These are phyloP conservation scores for Mercurialis annua DNA, from an alignment of 345 rosid species.

Conservation along the genomic window DNA sequence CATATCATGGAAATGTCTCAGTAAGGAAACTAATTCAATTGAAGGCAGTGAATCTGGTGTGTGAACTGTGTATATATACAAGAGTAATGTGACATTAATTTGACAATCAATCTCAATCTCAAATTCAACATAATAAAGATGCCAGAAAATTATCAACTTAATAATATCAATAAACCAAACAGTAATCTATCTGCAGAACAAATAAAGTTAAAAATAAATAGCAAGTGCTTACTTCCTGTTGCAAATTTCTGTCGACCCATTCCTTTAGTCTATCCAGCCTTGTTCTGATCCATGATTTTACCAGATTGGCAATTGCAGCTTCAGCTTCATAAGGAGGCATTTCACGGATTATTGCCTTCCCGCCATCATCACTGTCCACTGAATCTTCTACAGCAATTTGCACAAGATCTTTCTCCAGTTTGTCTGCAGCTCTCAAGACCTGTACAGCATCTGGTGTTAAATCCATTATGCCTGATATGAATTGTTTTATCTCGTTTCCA, in stretches of 20 bases:
- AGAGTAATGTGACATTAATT: background rate
- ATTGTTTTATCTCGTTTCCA: conserved; percentile 90
- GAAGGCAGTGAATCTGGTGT: background rate
- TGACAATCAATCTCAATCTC: background rate
- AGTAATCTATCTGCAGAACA: background rate
- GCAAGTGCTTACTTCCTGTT: conserved; percentile 66
- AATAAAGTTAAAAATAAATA: background rate
- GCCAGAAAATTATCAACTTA: background rate
- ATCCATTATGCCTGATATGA: conserved; percentile 66
- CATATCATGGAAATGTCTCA: background rate
- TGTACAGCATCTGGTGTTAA: conserved; percentile 91
- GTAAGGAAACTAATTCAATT: conserved; percentile 6
- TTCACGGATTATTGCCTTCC: conserved; percentile 94
- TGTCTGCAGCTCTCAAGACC: conserved; percentile 89
- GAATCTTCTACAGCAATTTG: conserved; percentile 99
- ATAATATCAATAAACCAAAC: conserved; percentile 7
- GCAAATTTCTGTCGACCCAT: conserved; percentile 86
- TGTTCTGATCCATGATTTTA: conserved; percentile 74
- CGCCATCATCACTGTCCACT: conserved; percentile 97
- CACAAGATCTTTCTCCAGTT: conserved; percentile 93
- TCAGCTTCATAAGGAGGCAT: conserved; percentile 99
- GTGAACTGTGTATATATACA: background rate
- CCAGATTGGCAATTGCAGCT: conserved; percentile 80
- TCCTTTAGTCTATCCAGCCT: conserved; percentile 85
- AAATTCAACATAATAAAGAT: background rate